Base-by-base conservation (phyloP, 2,329 filamentous ascomycete genomes). In the Sporothrix brunneoviolacea region DNA sequence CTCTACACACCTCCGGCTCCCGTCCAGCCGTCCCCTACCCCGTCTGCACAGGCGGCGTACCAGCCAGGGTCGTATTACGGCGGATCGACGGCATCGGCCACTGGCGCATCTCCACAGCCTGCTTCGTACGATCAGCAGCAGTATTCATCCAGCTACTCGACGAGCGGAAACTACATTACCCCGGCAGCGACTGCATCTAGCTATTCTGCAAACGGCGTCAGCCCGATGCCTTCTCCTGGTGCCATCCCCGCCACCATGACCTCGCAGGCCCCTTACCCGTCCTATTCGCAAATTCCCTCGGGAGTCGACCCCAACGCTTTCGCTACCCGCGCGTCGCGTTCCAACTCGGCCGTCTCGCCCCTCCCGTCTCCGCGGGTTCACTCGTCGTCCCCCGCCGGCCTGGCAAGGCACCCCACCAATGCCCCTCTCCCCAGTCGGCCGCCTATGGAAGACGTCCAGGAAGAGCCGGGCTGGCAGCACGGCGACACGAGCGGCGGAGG, bases 331-430 rank as follows among this genome's bases (percentile, higher is more conserved):
- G 61, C 65, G 1, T 69, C 70, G 10, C 70, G 76, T 27, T 75
- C 77, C 8, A 72, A 71, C 53, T 79, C 78, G 3, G 71, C 73
- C 30, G 62, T 68, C 0, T 79, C 77, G 2, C 70, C 72, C 6
- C 52, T 70, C 28, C 67, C 70, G 7, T 75, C 75, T 1, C 70
- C 75, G 4, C 68, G 68, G 2, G 55, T 61, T 15, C 69, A 67
- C 39, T 58, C 68, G 22, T 70, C 73, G 41, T 60, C 69, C 21
- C 70, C 72, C 6, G 65, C 71, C 2, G 70, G 74, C n/a, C 61
- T 80, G 10, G 70, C 73, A 53, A 71, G 79, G 46, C 76, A 82
- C 52, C 79, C 80, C 1, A 83, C 80, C 15, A 75, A 82, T 62
- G 73, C 80, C 50, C 74, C 80, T 37, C 65, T 83, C 41, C 76